phyloP scores from a whole-genome alignment of 2,329 filamentous ascomycete genomes.

The Colletotrichum sp. region DNA sequence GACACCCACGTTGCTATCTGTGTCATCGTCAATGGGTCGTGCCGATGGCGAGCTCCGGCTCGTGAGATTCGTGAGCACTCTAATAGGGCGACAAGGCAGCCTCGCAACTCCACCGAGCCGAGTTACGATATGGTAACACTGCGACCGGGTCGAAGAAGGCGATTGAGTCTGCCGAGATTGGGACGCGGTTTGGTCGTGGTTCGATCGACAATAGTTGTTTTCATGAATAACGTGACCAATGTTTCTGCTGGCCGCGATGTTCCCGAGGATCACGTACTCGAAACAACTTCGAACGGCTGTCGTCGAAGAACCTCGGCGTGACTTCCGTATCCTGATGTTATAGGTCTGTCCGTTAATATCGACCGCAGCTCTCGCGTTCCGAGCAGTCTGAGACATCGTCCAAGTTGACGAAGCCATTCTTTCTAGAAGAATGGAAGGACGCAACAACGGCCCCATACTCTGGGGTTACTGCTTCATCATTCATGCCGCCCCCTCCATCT shows the following conservation, averaged over 20 bases:
- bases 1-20: constrained; percentile 5
- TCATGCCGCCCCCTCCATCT: background rate
- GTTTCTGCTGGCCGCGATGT: background rate
- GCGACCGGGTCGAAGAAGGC: background rate
- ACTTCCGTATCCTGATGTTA: constrained; percentile 7
- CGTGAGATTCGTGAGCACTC: constrained; percentile 5
- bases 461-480: background rate
- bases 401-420: background rate
- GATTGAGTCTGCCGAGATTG: constrained; percentile 2
- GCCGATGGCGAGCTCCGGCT: constrained; percentile 15
- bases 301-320: constrained; percentile 1
- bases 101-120: background rate
- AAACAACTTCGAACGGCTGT: background rate
- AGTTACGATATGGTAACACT: background rate
- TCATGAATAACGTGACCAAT: background rate
- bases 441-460: background rate
- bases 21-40: constrained; percentile 14
- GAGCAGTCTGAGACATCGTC: background rate
- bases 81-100: background rate
- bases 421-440: constrained; percentile 16
- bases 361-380: background rate
- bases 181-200: background rate
- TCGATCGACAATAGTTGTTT: background rate
- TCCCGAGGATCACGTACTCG: background rate
- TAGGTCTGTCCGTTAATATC: background rate